Percentiles rank a stretch among this genome's conserved stretches.
These are phyloP conservation scores for Penicillium sp. DNA, from an alignment of 2,329 filamentous ascomycete species.

Conservation along the genomic window DNA sequence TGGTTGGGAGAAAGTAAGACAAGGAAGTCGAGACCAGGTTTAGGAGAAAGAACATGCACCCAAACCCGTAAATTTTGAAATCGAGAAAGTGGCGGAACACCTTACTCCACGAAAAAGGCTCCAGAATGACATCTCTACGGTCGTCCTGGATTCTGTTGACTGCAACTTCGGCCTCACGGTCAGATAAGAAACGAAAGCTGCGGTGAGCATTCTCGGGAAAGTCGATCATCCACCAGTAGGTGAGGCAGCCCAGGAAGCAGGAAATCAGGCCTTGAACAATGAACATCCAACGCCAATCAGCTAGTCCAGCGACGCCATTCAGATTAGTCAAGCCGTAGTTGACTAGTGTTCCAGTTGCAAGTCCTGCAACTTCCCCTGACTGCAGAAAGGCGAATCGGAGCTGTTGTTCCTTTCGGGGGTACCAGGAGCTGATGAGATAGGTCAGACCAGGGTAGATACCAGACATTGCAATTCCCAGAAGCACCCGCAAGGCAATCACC, in stretches of 20 bases:
- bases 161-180: constrained; percentile 56
- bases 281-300: constrained; percentile 69
- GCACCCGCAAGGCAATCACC: constrained; percentile 65
- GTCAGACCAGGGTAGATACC: constrained; percentile 48
- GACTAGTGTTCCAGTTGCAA: constrained; percentile 64
- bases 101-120: constrained; percentile 56
- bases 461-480: constrained; percentile 63
- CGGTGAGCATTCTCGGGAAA: constrained; percentile 61
- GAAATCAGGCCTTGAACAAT: constrained; percentile 64
- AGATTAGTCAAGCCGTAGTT: constrained; percentile 68
- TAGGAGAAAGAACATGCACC: constrained; percentile 60
- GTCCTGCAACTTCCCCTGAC: constrained; percentile 61
- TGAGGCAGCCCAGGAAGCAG: constrained; percentile 56
- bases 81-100: constrained; percentile 58
- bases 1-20: constrained; percentile 64
- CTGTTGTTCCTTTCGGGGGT: constrained; percentile 63
- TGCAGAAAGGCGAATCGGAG: constrained; percentile 64
- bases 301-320: constrained; percentile 54
- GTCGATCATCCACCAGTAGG: constrained; percentile 69
- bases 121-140: constrained; percentile 57
- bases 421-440: constrained; percentile 56
- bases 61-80: constrained; percentile 63
- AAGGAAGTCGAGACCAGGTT: constrained; percentile 65
- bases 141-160: constrained; percentile 59
- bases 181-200: constrained; percentile 58